Evolutionary conservation across 2,329 filamentous ascomycete species (phyloP).

Genomic region (Leptosphaerulina australis): DNA sequence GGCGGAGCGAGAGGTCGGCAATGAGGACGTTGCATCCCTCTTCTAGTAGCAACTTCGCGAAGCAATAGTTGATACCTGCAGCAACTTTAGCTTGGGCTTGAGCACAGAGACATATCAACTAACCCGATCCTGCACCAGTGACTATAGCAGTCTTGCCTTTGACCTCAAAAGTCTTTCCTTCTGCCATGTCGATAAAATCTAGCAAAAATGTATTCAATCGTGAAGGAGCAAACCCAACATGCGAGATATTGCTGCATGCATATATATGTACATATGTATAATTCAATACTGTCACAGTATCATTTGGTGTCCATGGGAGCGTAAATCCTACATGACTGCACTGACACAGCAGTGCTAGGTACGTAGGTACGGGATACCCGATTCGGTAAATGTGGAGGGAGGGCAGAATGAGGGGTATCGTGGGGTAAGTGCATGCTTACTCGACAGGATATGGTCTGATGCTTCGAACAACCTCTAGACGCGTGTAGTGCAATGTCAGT

Average conservation of each 20-base stretch:
- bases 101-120: too few species aligned
- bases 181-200: background rate
- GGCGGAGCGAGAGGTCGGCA: conserved; percentile 55
- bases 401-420: conserved; percentile 22
- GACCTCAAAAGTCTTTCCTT: conserved; percentile 27
- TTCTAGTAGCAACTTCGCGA: conserved; percentile 53
- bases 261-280: too few species aligned
- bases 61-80: conserved; percentile 57
- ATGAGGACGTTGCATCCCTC: conserved; percentile 56
- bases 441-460: conserved; percentile 10
- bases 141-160: conserved; percentile 56
- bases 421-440: conserved; percentile 20
- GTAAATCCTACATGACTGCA: background rate
- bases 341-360: background rate
- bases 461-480: background rate
- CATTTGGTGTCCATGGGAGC: background rate
- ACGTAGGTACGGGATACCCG: conserved; percentile 21
- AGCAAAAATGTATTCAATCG: too few species aligned
- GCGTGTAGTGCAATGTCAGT: background rate
- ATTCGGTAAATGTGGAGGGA: conserved; percentile 8
- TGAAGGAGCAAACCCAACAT: too few species aligned
- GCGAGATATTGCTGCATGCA: too few species aligned
- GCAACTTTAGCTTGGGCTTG: too few species aligned
- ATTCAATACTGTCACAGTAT: background rate
- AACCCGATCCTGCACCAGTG: conserved; percentile 54